Evolutionary conservation across 805 yeast genomes (phyloP).

Genomic region (Scheffersomyces lignosus): DNA sequence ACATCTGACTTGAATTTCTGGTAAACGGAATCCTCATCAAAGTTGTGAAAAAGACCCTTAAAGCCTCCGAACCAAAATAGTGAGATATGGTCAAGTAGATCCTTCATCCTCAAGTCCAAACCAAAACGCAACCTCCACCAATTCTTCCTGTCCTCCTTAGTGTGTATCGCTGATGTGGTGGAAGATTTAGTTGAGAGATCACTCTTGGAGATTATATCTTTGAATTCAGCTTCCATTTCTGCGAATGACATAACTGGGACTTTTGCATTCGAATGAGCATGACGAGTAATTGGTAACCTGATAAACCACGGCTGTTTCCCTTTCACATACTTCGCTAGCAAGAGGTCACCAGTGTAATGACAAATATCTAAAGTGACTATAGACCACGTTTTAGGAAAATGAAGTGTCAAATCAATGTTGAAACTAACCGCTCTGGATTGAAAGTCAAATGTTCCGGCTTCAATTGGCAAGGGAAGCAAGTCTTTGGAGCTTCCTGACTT

Average conservation of each 20-base stretch:
- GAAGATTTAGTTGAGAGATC: constrained; percentile 57
- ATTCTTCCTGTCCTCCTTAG: constrained; percentile 57
- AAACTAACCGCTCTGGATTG: constrained; percentile 5
- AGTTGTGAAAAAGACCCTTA: constrained; percentile 54
- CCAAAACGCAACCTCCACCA: constrained; percentile 80
- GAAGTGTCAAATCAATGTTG: constrained; percentile 9
- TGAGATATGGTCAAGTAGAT: constrained; percentile 60
- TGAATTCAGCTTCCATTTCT: constrained; percentile 34
- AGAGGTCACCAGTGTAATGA: constrained; percentile 54
- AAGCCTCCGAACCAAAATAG: constrained; percentile 78
- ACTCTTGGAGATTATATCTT: constrained; percentile 57
- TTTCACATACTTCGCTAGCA: constrained; percentile 46
- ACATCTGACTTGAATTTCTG: constrained; percentile 19
- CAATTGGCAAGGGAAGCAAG: constrained; percentile 7
- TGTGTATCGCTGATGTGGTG: constrained; percentile 50
- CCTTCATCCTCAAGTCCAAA: constrained; percentile 57
- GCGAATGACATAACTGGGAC: constrained; percentile 36
- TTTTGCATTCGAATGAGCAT: constrained; percentile 45
- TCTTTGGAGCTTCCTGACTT: constrained; percentile 9
- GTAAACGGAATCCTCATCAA: constrained; percentile 16
- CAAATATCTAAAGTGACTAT: constrained; percentile 64
- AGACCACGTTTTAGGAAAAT: constrained; percentile 51
- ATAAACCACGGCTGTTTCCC: constrained; percentile 44
- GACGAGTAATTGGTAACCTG: constrained; percentile 61
- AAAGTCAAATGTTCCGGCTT: neutral